Percentiles rank a stretch among this genome's conserved stretches.
Evolutionary conservation across 495 filamentous ascomycete genomes (phyloP).

Genomic region (Cryomyces antarcticus): DNA sequence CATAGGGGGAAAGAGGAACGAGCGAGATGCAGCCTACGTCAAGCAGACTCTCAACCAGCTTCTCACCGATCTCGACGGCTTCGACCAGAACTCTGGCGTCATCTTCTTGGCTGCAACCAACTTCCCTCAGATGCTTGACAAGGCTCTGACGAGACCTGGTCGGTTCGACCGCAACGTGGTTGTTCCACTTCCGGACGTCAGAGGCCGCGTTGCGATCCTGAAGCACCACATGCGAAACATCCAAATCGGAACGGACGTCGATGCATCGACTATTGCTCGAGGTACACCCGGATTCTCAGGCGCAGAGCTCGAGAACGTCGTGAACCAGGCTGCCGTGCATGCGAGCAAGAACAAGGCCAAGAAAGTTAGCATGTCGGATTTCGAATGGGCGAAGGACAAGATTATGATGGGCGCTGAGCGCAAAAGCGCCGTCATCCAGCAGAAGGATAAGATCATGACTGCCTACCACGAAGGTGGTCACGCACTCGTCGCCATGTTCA

Average conservation of each 20-base stretch:
- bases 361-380: conserved; percentile 55
- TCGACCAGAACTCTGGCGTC: conserved; percentile 80
- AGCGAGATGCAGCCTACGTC: conserved; percentile 83
- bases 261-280: conserved; percentile 59
- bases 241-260: conserved; percentile 55
- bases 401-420: conserved; percentile 94
- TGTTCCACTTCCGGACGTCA: conserved; percentile 85
- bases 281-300: conserved; percentile 85
- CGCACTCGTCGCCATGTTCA: conserved; percentile 71
- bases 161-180: conserved; percentile 84
- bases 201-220: conserved; percentile 78
- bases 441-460: conserved; percentile 72
- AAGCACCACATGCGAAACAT: conserved; percentile 82
- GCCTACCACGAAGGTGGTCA: conserved; percentile 97
- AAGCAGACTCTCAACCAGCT: conserved; percentile 96
- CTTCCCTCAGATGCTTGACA: conserved; percentile 83
- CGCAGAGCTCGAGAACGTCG: conserved; percentile 85
- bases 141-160: conserved; percentile 81
- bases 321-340: conserved; percentile 87
- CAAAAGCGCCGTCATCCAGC: conserved; percentile 65
- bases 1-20: conserved; percentile 83
- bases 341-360: conserved; percentile 60
- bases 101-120: conserved; percentile 94
- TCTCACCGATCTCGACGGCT: conserved; percentile 93
- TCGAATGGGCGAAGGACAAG: conserved; percentile 97